Evolutionary conservation across 495 filamentous ascomycete genomes (phyloP).

Genomic region (Xylaria venustula): DNA sequence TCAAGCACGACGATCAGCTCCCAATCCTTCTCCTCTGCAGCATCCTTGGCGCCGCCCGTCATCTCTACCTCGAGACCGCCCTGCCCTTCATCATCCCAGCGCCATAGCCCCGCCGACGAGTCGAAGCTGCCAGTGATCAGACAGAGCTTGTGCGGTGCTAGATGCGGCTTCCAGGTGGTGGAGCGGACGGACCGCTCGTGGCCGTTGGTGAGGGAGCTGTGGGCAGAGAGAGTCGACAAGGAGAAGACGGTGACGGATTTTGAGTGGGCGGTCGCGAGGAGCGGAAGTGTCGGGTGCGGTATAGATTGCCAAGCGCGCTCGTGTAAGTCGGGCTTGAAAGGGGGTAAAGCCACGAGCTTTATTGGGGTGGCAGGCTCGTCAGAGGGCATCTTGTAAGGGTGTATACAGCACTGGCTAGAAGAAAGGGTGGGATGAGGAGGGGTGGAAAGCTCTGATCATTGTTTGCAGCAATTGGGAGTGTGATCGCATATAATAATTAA

Average conservation of each 20-base stretch:
- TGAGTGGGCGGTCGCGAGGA: constrained; percentile 84
- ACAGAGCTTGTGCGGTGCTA: constrained; percentile 59
- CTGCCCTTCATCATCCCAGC: constrained; percentile 53
- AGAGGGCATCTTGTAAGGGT: constrained; percentile 18
- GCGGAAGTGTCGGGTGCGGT: constrained; percentile 81
- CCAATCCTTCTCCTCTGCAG: constrained; percentile 72
- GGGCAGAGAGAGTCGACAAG: constrained; percentile 71
- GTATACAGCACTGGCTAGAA: background rate
- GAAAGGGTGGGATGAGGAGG: background rate
- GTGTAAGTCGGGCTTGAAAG: constrained; percentile 66
- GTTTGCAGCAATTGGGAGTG: background rate
- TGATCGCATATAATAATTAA: background rate
- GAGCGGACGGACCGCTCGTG: constrained; percentile 84
- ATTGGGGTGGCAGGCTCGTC: constrained; percentile 11
- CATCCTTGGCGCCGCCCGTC: constrained; percentile 19
- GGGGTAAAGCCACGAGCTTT: constrained; percentile 35
- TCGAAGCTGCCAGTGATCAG: constrained; percentile 93
- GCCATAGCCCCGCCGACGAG: constrained; percentile 85
- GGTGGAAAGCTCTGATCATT: background rate
- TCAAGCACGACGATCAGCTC: constrained; percentile 83
- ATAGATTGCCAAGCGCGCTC: constrained; percentile 82
- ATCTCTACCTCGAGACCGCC: constrained; percentile 26
- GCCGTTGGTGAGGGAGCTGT: constrained; percentile 77
- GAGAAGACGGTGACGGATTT: constrained; percentile 87
- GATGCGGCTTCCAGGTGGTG: constrained; percentile 78